Evolutionary conservation across 768 basidiomycete genomes (phyloP).

Genomic region (Tubosaeta sp.): DNA sequence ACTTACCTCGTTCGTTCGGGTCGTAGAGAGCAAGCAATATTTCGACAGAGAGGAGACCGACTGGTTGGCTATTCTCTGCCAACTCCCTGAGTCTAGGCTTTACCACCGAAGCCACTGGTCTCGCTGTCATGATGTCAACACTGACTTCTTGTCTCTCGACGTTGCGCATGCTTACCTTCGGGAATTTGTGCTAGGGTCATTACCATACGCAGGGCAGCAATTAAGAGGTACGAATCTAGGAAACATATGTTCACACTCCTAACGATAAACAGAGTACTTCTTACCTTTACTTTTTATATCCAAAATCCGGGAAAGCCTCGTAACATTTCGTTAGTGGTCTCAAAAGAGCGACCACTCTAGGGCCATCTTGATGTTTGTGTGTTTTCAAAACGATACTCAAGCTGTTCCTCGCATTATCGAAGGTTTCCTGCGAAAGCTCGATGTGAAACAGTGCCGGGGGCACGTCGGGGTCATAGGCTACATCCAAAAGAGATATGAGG

Average conservation of each 20-base stretch:
- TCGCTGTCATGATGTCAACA: no score
- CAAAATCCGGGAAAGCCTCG: constrained; percentile 15
- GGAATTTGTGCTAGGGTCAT: constrained; percentile 13
- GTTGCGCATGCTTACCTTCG: constrained; percentile 6
- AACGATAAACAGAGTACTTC: neutral
- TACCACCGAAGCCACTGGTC: constrained; percentile 1
- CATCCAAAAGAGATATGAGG: no score
- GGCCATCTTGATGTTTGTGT: constrained; percentile 16
- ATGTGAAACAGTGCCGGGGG: no score
- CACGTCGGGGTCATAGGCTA: no score
- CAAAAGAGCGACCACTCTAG: constrained; percentile 20
- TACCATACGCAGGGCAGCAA: constrained; percentile 18
- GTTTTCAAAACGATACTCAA: constrained; percentile 6
- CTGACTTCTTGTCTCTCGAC: neutral
- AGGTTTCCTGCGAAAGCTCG: no score
- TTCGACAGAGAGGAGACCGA: constrained; percentile 21
- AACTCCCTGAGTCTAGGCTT: constrained; percentile 13
- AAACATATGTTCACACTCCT: neutral
- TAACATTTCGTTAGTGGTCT: constrained; percentile 13
- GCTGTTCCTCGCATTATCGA: neutral
- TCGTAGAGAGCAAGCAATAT: constrained; percentile 14
- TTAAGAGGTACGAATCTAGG: constrained; percentile 10
- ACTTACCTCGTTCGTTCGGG: constrained; percentile 1
- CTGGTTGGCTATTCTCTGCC: constrained; percentile 1
- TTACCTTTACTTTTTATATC: constrained; percentile 9